phyloP scores from a whole-genome alignment of 306 rosid genomes.

The Delonix regia region DNA sequence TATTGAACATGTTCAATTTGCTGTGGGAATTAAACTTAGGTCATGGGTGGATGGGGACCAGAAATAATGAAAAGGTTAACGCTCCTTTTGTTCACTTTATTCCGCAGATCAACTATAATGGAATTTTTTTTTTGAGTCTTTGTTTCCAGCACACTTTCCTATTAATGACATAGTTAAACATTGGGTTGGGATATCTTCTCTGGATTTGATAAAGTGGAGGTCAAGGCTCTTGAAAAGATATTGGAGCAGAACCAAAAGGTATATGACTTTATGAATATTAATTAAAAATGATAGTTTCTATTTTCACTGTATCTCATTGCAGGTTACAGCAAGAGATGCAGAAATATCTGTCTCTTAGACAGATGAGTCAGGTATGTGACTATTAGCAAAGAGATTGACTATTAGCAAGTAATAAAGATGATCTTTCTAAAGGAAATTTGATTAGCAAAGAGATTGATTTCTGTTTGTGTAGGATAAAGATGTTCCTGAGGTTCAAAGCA shows the following conservation, averaged over 20 bases:
- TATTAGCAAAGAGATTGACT: no score
- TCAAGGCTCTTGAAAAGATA: slow-evolving; percentile 91
- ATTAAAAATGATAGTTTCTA: slow-evolving; percentile 44
- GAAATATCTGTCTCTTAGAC: slow-evolving; percentile 85
- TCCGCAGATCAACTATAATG: slow-evolving; percentile 82
- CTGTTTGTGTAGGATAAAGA: slow-evolving; percentile 81
- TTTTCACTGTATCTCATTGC: slow-evolving; percentile 58
- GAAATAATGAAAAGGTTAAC: no score
- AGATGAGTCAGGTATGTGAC: slow-evolving; percentile 74
- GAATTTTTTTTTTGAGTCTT: slow-evolving; percentile 80
- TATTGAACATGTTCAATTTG: no score
- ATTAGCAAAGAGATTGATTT: slow-evolving; percentile 46
- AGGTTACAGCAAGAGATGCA: slow-evolving; percentile 99
- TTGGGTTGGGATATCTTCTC: slow-evolving; percentile 81
- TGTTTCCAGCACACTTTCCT: slow-evolving; percentile 79
- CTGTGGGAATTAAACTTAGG: no score
- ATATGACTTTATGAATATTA: slow-evolving; percentile 36
- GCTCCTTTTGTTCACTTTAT: slow-evolving; percentile 36
- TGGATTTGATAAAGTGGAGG: slow-evolving; percentile 79
- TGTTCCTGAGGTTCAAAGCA: slow-evolving; percentile 84
- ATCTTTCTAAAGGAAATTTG: slow-evolving; percentile 33
- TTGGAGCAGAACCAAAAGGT: slow-evolving; percentile 98
- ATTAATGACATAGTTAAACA: slow-evolving; percentile 74
- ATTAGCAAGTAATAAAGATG: slow-evolving; percentile 31
- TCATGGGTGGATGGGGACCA: no score